Evolutionary conservation across 2,329 filamentous ascomycete species (phyloP).

Genomic region (Fusarium sp.): DNA sequence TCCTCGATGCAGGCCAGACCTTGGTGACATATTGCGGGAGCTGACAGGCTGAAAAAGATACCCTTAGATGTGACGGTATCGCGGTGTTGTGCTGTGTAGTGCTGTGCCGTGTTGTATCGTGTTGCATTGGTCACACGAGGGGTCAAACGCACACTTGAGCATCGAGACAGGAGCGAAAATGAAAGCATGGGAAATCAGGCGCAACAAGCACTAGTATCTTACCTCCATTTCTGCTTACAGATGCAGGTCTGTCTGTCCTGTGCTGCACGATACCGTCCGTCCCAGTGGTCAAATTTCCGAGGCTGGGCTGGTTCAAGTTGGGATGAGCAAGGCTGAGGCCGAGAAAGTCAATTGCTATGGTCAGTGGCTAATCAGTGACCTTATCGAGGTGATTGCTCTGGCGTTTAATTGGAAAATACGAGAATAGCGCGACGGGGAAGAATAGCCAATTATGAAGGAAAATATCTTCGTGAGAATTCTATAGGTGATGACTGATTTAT

Average conservation of each 20-base stretch:
- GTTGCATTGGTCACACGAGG: constrained; percentile 28
- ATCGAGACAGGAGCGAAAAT: constrained; percentile 1
- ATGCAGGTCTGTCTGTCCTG: not conserved
- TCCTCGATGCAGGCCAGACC: not conserved
- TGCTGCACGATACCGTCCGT: constrained; percentile 16
- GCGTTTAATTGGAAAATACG: constrained; percentile 6
- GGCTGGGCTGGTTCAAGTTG: constrained; percentile 11
- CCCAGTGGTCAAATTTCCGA: constrained; percentile 9
- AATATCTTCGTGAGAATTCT: not conserved
- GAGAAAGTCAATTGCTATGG: constrained; percentile 19
- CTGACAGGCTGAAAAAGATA: constrained; percentile 3
- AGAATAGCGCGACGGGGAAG: not conserved
- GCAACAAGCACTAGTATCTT: constrained; percentile 24
- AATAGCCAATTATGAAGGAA: not conserved
- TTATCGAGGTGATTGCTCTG: constrained; percentile 4
- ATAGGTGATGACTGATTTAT: constrained; percentile 5
- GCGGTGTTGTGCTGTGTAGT: constrained; percentile 3
- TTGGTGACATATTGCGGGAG: constrained; percentile 6
- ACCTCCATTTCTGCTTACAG: constrained; percentile 35
- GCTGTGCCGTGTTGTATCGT: not conserved
- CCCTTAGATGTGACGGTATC: constrained; percentile 8
- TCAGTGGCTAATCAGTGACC: constrained; percentile 14
- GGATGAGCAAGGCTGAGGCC: constrained; percentile 31
- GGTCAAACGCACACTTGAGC: constrained; percentile 28
- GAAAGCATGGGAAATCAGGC: not conserved